Conservation (phyloP, 1,284 basidiomycete genomes). For the Cryptococcus sp. region DNA sequence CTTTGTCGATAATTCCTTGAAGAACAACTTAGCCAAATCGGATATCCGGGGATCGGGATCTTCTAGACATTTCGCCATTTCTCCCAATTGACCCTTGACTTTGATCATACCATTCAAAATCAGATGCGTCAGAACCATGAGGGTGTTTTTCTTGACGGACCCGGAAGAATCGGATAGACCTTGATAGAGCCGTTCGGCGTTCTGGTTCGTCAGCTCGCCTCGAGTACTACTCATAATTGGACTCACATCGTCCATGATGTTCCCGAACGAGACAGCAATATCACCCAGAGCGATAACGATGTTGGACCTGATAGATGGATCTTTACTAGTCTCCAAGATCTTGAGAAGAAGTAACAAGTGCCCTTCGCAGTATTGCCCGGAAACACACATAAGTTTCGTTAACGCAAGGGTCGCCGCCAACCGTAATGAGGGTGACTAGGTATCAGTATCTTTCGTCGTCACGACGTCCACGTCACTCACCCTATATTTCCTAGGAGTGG, state of each 20-base stretch:
- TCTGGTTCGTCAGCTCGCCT: conserved; percentile 44
- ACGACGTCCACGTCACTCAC: conserved; percentile 48
- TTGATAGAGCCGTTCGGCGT: conserved; percentile 90
- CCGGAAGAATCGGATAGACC: conserved; percentile 82
- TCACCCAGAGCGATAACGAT: conserved; percentile 97
- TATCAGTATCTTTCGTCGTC: conserved; percentile 1
- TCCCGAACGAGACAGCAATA: conserved; percentile 94
- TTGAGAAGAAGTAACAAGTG: conserved; percentile 87
- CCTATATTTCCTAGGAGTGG: conserved; percentile 76
- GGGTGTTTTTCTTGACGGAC: conserved; percentile 96
- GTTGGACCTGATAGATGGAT: conserved; percentile 86
- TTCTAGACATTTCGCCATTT: conserved; percentile 99
- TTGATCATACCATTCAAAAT: conserved; percentile 99
- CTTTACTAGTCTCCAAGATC: conserved; percentile 83
- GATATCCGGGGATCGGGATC: conserved; percentile 84
- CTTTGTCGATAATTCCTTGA: conserved; percentile 89
- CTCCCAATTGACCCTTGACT: conserved; percentile 96
- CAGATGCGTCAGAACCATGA: conserved; percentile 97
- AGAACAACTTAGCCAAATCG: conserved; percentile 95
- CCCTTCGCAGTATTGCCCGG: conserved; percentile 86
- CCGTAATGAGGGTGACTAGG: conserved; percentile 77
- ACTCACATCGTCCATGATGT: conserved; percentile 77
- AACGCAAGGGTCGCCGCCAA: conserved; percentile 84
- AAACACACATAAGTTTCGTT: conserved; percentile 96
- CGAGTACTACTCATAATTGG: neutral